Evolutionary conservation across 208 protist species (phyloP).

Genomic region (Trypanosoma avium): DNA sequence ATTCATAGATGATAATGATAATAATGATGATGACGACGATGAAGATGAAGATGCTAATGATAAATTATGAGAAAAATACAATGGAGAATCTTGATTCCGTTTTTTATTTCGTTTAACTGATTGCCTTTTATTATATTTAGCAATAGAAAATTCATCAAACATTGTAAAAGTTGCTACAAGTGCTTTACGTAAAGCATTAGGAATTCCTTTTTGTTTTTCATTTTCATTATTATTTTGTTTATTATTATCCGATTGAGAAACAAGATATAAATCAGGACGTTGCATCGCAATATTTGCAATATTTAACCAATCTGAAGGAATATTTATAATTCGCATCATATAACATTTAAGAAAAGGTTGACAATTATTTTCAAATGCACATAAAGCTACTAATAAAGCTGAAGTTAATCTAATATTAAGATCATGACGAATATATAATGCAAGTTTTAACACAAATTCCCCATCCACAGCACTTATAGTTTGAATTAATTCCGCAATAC

Average conservation of each 20-base stretch:
- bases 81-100: conserved; percentile 7
- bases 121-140: conserved; percentile 94
- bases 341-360: conserved; percentile 86
- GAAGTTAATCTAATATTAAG: conserved; percentile 91
- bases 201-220: conserved; percentile 39
- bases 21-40: neutral
- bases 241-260: neutral
- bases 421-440: conserved; percentile 90
- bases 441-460: conserved; percentile 92
- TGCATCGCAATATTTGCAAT: conserved; percentile 82
- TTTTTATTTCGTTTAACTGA: conserved; percentile 55
- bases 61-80: no score
- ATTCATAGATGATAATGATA: neutral
- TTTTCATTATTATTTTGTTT: neutral
- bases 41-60: no score
- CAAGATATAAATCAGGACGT: conserved; percentile 1
- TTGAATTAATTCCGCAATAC: conserved; percentile 60
- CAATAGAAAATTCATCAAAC: conserved; percentile 92
- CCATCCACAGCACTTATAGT: conserved; percentile 61
- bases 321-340: conserved; percentile 68
- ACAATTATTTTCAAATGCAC: conserved; percentile 70
- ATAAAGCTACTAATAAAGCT: conserved; percentile 90
- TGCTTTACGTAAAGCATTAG: conserved; percentile 80
- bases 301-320: conserved; percentile 94
- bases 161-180: conserved; percentile 83